These are phyloP conservation scores for Calycina marina DNA, from an alignment of 2,329 filamentous ascomycete genomes.

Conservation along the genomic window DNA sequence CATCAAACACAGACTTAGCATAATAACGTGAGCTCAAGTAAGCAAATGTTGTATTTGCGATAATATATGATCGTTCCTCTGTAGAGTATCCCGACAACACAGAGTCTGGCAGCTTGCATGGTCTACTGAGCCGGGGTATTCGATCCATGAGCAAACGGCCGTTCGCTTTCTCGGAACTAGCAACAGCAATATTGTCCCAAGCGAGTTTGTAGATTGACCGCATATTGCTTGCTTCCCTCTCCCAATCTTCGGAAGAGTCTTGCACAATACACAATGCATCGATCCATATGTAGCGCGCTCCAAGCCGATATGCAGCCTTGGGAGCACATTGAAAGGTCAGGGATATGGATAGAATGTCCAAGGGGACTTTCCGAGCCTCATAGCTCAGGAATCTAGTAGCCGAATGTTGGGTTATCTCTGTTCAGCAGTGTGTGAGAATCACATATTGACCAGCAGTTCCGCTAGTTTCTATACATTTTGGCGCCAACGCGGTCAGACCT, in stretches of 20 bases:
- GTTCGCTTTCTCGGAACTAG: not conserved
- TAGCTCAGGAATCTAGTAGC: not conserved
- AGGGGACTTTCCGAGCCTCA: not conserved
- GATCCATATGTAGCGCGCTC: not conserved
- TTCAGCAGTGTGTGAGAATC: conserved; percentile 1
- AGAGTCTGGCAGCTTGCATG: not conserved
- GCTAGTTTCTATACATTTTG: not conserved
- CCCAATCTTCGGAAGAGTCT: conserved; percentile 2
- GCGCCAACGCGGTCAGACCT: not conserved
- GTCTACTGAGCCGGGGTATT: not conserved
- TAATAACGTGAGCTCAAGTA: not conserved
- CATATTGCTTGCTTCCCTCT: conserved; percentile 1
- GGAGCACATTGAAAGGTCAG: conserved; percentile 1
- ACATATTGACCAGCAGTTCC: conserved; percentile 1
- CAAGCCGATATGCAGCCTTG: not conserved
- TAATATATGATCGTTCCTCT: not conserved
- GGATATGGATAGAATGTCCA: not conserved
- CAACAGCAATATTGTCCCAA: not conserved
- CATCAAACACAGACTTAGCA: not conserved
- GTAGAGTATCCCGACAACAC: not conserved
- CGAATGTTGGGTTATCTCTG: not conserved
- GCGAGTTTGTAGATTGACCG: conserved; percentile 1
- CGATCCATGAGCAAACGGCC: not conserved
- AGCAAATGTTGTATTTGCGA: not conserved
- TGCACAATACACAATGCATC: conserved; percentile 2